Base-by-base conservation (phyloP, 768 basidiomycete genomes). In the Lentinula boryana region DNA sequence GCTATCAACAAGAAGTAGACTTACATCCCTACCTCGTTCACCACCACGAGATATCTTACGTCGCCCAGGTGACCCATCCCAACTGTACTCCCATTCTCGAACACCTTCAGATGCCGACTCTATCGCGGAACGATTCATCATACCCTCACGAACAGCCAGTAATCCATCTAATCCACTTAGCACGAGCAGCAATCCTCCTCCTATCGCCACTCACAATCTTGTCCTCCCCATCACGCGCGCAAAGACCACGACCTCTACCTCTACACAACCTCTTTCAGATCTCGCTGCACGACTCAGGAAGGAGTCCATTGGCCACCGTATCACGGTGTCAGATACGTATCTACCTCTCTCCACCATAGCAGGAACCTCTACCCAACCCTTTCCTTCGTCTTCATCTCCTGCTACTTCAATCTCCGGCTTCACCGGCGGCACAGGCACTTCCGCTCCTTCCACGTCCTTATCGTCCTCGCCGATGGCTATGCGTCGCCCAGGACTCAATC, bases 71-170 rank as follows among this genome's bases (percentile, higher is more conserved):
- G 54, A 13, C 41, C 62, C 41, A 23, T 46, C 7, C 62, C 66
- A n/a, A 31, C 60, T 8, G 35, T 67, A 41, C 56, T 0, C 55
- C 8, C 67, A 21, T 35, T 58, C 57, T 33, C 43, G 57, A 7
- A 33, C 43, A 9, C 44, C 32, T 33, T 46, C 43, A 3, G 48
- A 58, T 44, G 46, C 57, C 3, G 57, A 58, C 46, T 59, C 64
- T 32, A 66, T 76, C 10, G 74, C 75, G 0, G 75, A 77, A 50
- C 66, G 73, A 35, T 78, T 76, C 64, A 69, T 76, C 41, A 63
- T 78, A 33, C 72, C 76, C 21, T 63, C 70, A 13, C 65, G 65
- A 36, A 40, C 41, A 9, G 41, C 43, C 46, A 36, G 54, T 36
- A 31, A 50, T 23, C 49, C 53, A 13, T 31, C 48, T 7, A 32